These are phyloP conservation scores for Leishmania guyanensis DNA, from an alignment of 208 protist species.

Conservation along the genomic window DNA sequence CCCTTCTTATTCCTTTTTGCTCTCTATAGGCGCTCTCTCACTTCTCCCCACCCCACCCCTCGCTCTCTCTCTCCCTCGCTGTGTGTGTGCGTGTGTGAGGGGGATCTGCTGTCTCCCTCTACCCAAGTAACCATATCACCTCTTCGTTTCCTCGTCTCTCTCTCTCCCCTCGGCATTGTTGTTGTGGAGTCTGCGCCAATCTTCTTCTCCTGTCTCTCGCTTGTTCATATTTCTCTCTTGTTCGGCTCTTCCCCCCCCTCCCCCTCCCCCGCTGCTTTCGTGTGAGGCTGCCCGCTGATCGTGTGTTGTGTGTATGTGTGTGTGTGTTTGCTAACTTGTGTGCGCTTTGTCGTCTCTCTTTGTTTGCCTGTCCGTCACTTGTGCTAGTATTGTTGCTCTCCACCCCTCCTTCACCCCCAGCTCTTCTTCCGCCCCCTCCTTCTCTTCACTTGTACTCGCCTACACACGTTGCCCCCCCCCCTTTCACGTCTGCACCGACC, in stretches of 20 bases:
- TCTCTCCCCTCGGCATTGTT: background rate
- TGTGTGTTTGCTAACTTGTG: background rate
- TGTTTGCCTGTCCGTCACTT: background rate
- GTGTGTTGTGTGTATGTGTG: background rate
- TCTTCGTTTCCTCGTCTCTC: background rate
- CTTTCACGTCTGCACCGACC: background rate
- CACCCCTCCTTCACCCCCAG: background rate
- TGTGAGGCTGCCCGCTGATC: background rate
- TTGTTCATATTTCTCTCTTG: background rate
- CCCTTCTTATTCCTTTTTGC: constrained; percentile 16
- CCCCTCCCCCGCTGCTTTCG: background rate
- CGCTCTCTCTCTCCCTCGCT: background rate
- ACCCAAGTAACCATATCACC: background rate
- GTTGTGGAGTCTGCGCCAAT: background rate
- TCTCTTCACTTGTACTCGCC: background rate
- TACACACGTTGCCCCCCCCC: background rate
- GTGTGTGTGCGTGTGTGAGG: background rate
- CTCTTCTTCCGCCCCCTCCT: background rate
- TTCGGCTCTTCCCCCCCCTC: background rate
- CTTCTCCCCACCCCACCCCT: background rate
- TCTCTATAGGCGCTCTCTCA: background rate
- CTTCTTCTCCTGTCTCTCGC: background rate
- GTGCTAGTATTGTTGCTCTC: background rate
- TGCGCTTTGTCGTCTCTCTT: background rate
- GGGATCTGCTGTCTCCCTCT: background rate